phyloP scores from a whole-genome alignment of 2,329 filamentous ascomycete species.

The Calonectria hawksworthii region DNA sequence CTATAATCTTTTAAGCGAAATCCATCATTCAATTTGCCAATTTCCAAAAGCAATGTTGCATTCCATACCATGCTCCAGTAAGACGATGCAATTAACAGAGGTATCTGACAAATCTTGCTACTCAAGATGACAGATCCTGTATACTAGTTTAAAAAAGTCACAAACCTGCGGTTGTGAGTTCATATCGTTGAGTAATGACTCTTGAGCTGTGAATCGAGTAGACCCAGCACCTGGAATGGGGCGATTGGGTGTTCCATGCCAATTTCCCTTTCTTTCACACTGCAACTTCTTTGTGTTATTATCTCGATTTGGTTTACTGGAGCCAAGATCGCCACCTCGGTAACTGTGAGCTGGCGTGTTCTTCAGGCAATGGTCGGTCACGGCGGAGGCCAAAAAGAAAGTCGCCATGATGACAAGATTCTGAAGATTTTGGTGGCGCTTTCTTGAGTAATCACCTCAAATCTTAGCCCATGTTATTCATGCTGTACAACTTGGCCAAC shows the following conservation, averaged over 20 bases:
- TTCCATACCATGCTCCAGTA: not conserved
- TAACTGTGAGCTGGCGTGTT: too few relatives aligned
- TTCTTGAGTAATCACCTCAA: not conserved
- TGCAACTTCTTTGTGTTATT: too few relatives aligned
- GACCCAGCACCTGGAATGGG: too few relatives aligned
- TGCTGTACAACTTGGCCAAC: not conserved
- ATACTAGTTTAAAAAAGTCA: not conserved
- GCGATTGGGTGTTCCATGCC: too few relatives aligned
- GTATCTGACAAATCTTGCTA: not conserved
- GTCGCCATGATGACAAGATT: too few relatives aligned
- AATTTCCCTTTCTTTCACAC: too few relatives aligned
- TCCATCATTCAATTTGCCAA: not conserved
- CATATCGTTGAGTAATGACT: not conserved
- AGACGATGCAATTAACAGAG: not conserved
- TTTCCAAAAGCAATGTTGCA: not conserved
- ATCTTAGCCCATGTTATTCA: not conserved
- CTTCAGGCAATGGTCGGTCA: too few relatives aligned
- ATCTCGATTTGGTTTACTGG: too few relatives aligned
- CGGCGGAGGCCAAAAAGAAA: too few relatives aligned
- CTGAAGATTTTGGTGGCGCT: not conserved
- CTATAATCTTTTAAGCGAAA: not conserved
- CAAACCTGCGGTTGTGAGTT: not conserved
- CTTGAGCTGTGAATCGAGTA: too few relatives aligned
- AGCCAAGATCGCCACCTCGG: too few relatives aligned
- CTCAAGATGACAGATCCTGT: not conserved